These are phyloP conservation scores for Aureobasidium namibiae DNA, from an alignment of 2,329 filamentous ascomycete species.

Conservation along the genomic window DNA sequence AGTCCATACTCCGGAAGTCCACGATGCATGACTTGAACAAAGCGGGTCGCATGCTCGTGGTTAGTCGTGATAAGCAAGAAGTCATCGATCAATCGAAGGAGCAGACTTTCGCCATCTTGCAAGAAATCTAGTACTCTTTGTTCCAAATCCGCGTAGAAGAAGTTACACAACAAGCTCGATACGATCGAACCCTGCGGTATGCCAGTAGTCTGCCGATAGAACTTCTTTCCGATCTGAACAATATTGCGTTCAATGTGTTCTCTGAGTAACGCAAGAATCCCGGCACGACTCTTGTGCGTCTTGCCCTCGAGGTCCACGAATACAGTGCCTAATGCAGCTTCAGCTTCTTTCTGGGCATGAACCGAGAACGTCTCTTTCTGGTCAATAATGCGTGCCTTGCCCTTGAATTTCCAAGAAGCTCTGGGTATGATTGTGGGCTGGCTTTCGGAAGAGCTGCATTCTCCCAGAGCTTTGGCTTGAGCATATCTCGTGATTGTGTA, in stretches of 20 bases:
- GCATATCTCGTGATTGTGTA: constrained; percentile 71
- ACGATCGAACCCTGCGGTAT: constrained; percentile 91
- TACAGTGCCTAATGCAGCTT: constrained; percentile 53
- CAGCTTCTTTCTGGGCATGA: constrained; percentile 19
- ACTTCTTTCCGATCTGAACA: constrained; percentile 80
- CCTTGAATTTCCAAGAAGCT: constrained; percentile 32
- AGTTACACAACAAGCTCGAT: constrained; percentile 82
- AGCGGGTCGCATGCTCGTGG: constrained; percentile 55
- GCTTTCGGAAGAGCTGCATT: constrained; percentile 23
- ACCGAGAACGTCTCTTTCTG: constrained; percentile 25
- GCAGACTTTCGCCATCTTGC: constrained; percentile 48
- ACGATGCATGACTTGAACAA: constrained; percentile 70
- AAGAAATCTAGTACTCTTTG: constrained; percentile 57
- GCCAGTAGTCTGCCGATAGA: constrained; percentile 76
- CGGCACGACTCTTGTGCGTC: constrained; percentile 47
- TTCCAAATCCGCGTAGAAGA: constrained; percentile 91
- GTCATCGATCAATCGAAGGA: constrained; percentile 83
- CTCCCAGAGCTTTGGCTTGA: constrained; percentile 52
- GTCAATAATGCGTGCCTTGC: constrained; percentile 28
- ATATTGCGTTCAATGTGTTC: constrained; percentile 81
- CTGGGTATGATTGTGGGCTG: constrained; percentile 27
- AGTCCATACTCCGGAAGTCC: constrained; percentile 78
- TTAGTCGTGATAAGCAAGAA: constrained; percentile 81
- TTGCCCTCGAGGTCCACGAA: constrained; percentile 65
- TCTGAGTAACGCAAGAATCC: constrained; percentile 60